Base-by-base conservation (phyloP, 768 basidiomycete genomes). In the Lyophyllum shimeji region DNA sequence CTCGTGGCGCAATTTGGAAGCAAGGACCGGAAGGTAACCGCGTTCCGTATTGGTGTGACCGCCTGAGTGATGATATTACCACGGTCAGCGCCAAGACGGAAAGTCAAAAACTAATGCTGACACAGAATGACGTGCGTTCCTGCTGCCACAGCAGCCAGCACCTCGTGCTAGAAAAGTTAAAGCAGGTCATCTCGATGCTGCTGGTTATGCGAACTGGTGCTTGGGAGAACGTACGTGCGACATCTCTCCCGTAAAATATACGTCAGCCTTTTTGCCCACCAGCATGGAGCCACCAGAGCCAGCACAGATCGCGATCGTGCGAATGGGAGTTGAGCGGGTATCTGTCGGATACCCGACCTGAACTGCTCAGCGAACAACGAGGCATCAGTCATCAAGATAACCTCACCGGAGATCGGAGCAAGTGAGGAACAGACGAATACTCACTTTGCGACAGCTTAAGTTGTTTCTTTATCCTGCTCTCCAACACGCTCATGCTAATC, bases 41-140 rank as follows among this genome's bases (percentile, higher is more conserved):
- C 95, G 89, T 74, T 98, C 96, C 43, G 95, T 95, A 72, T 95
- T 95, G 15, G 93, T 90, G 72, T 98, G 96, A 17, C 92, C 92
- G 67, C 89, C 90, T 92, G 61, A 37, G 43, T 29, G 20, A 43
- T 13, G 8, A 18, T 27, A 48, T 21, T 31, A 23, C 27, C 43
- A n/a, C 43, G 49, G n/a, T 68, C 40, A 64, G 53, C 47, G 60
- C 53, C 59, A 66, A 63, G 65, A 53, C 62, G 67, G 53, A 50
- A 56, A 21, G 21, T 46, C 24, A 65, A 66, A 67, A 60, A 50
- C 67, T 68, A 56, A 65, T 57, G 66, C 69, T 77, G 73, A 88
- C 94, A 94, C 53, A 97, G 80, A 59, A 97, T 81, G 66, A 97
- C 88, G 67, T 90, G 82, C 64, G 77, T 84, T 31, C 93, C 91